Evolutionary conservation across 23 red algal species (phyloP), one percentile per base, ranked within the genome.

Genomic region (Rhodosorus marinus): DNA sequence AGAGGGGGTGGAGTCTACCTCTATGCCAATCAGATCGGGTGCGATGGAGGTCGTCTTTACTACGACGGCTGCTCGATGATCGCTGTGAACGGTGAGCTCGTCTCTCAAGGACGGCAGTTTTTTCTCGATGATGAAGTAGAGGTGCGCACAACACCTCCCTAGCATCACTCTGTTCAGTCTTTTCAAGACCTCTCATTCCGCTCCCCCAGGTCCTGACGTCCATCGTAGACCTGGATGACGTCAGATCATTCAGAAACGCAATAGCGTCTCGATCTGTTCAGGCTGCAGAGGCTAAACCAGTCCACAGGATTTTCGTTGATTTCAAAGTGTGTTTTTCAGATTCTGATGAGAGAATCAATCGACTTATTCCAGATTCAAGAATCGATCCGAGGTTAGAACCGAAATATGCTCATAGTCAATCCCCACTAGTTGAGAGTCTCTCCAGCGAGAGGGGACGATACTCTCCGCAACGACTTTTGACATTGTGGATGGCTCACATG

Each of bases 11-110:
- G 90, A 26, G 64, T 64, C 8, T 98, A 98, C 46, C 45, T 85
- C 9, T 98, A 98, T 24, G 66, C 90, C 0, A 98, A 98, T 65
- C 90, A 85, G 58, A 61, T 73, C 32, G 90, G 90, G 5, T 98
- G 90, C 47, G 90, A 98, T 62, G 90, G 90, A 15, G 79, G 90
- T 5, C 66, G 90, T 11, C 69, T 98, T 25, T 98, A 98, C 61
- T 98, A 81, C 65, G 90, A 98, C 35, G 90, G 90, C 6, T 67
- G 78, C 9, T 59, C 77, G 7, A 49, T 79, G 20, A 64, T 98
- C 11, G 78, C 61, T 24, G 33, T 85, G 20, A 98, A 98, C 57
- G 90, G 90, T 26, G 26, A 75, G 35, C 20, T 98, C 41, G 51
- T 98, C 19, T 71, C 74, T 33, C 72, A 81, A 59, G 90, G 51